Evolutionary conservation across 768 basidiomycete genomes (phyloP).

Genomic region (Boletus insuetus): DNA sequence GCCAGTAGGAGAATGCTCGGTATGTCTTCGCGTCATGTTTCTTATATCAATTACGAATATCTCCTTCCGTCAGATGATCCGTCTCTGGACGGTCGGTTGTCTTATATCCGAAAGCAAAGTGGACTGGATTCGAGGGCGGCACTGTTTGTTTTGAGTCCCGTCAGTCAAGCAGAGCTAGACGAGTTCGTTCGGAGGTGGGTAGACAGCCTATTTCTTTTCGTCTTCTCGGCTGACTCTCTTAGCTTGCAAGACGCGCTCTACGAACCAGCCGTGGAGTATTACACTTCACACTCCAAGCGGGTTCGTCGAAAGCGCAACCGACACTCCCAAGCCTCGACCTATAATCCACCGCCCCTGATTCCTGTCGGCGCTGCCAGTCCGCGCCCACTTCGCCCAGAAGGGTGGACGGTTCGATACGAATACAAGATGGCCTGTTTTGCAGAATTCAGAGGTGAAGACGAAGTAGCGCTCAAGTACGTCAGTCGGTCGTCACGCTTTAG

Average conservation of each 20-base stretch:
- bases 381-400: slow-evolving; percentile 73
- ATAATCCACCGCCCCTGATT: slow-evolving; percentile 44
- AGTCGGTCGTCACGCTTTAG: not conserved
- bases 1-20: slow-evolving; percentile 87
- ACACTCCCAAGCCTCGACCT: slow-evolving; percentile 61
- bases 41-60: not conserved
- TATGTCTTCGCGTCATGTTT: slow-evolving; percentile 33
- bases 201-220: not conserved
- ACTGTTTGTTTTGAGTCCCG: slow-evolving; percentile 92
- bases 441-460: slow-evolving; percentile 90
- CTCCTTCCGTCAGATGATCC: slow-evolving; percentile 64
- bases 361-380: slow-evolving; percentile 39
- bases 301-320: slow-evolving; percentile 87
- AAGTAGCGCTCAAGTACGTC: slow-evolving; percentile 86
- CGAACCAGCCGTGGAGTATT: slow-evolving; percentile 90
- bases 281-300: slow-evolving; percentile 88
- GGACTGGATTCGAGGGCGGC: slow-evolving; percentile 90
- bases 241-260: slow-evolving; percentile 88
- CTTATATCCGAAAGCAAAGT: slow-evolving; percentile 83
- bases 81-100: slow-evolving; percentile 75
- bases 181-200: slow-evolving; percentile 84
- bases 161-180: slow-evolving; percentile 75
- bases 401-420: slow-evolving; percentile 96
- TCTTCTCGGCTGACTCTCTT: not conserved
- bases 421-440: slow-evolving; percentile 98